phyloP scores from a whole-genome alignment of 768 basidiomycete species.

The Mycena alexandri region DNA sequence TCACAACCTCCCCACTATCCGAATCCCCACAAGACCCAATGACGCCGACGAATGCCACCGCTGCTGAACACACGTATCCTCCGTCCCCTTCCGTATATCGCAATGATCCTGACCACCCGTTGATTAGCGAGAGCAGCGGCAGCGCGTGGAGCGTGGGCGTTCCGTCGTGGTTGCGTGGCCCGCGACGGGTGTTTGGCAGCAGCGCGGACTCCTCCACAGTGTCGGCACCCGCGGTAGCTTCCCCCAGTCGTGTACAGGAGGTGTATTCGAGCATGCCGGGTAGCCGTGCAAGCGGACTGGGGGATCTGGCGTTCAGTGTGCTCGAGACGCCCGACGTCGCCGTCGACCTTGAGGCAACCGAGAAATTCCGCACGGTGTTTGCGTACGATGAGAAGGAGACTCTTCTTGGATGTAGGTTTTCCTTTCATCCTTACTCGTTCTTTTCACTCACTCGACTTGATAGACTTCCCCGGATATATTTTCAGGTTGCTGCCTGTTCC shows the following conservation, averaged over 20 bases:
- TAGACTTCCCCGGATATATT: conserved; percentile 93
- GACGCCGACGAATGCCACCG: conserved; percentile 41
- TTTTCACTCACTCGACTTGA: conserved; percentile 25
- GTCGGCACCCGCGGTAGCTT: conserved; percentile 43
- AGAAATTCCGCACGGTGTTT: conserved; percentile 86
- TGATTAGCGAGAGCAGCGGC: conserved; percentile 59
- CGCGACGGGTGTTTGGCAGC: conserved; percentile 57
- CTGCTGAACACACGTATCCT: conserved; percentile 80
- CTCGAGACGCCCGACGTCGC: conserved; percentile 78
- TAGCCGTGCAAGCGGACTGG: conserved; percentile 55
- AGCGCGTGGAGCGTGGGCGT: conserved; percentile 75
- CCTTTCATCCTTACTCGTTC: background rate
- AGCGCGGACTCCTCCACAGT: conserved; percentile 44
- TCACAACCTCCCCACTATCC: conserved; percentile 59
- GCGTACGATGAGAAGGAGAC: conserved; percentile 91
- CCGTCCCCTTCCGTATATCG: conserved; percentile 71
- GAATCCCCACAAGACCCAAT: conserved; percentile 38
- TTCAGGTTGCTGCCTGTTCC: conserved; percentile 90
- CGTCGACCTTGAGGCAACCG: conserved; percentile 71
- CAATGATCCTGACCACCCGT: conserved; percentile 61
- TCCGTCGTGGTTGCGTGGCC: conserved; percentile 76
- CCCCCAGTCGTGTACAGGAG: conserved; percentile 63
- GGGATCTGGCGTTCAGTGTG: conserved; percentile 84
- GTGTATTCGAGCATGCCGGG: conserved; percentile 61
- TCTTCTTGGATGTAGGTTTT: conserved; percentile 83